Base-by-base conservation (phyloP, 2,329 filamentous ascomycete genomes). In the Huntiella omanensis region DNA sequence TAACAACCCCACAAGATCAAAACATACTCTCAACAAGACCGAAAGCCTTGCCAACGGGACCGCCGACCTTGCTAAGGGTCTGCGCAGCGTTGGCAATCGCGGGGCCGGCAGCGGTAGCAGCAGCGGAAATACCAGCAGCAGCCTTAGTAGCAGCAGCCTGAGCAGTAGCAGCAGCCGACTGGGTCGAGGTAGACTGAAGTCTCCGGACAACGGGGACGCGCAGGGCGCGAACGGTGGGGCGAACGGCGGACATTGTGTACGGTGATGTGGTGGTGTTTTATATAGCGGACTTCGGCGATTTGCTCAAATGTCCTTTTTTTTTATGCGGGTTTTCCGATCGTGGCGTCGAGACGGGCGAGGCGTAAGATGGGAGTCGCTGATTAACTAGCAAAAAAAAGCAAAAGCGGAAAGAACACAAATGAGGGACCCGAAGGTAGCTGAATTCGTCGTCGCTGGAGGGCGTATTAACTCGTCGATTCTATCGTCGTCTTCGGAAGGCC, bases 21-120 rank as follows among this genome's bases (percentile, higher is more conserved):
- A 49, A 69, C 86, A 67, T 75, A 96, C 91, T 80, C 73, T 95
- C 83, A 58, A 91, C 70, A 58, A 87, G 83, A 55, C 69, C 70
- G 62, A 94, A 73, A 55, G 87, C 59, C 63, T 73, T 76, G 57
- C 84, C 86, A 52, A 84, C 87, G 57, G 82, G 76, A 58, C 88
- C 88, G 58, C 86, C 87, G 60, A 87, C 71, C 65, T 77, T 81
- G 61, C 75, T 70, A 55, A 93, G 65, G 49, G 81, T 76, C 59
- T 75, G 74, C 48, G 81, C 82, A 55, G 81, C 83, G 59, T 75
- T 78, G 55, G 73, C 71, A 56, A 92, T 69, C 51, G 78, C 83
- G 51, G 83, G 79, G 48, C 83, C 83, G 55, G 86, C 87, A 46
- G 83, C 77, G 56, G 81, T 78, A 53, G 80, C 71, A 57, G 91